Conservation (phyloP, 495 filamentous ascomycete genomes). For the Hypomontagnella monticulosa region DNA sequence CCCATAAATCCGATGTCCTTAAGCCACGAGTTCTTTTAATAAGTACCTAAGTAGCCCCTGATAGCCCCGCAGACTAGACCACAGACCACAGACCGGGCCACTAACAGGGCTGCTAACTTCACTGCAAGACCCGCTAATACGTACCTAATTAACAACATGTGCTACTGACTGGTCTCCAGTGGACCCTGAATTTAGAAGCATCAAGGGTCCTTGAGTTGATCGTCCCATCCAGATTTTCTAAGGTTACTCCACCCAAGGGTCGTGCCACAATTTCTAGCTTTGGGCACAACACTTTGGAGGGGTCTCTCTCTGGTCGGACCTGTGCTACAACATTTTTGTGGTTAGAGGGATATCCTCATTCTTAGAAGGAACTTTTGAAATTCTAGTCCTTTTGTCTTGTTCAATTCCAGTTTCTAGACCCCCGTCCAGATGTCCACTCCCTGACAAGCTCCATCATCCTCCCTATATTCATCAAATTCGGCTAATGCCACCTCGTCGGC, state of each 20-base stretch:
- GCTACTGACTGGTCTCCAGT: slow-evolving; percentile 11
- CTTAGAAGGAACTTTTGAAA: not conserved
- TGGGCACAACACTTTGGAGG: slow-evolving; percentile 33
- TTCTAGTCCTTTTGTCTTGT: not conserved
- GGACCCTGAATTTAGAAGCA: slow-evolving; percentile 42
- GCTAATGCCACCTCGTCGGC: too few relatives aligned
- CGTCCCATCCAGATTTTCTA: slow-evolving; percentile 42
- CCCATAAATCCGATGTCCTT: not conserved
- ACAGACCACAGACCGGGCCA: not conserved
- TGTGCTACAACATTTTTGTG: slow-evolving; percentile 28
- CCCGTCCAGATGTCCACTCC: not conserved
- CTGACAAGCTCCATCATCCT: too few relatives aligned
- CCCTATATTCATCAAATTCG: too few relatives aligned
- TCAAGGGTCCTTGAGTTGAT: slow-evolving; percentile 39
- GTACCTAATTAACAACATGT: slow-evolving; percentile 15
- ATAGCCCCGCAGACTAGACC: slow-evolving; percentile 6
- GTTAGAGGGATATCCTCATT: not conserved
- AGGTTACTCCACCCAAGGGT: slow-evolving; percentile 33
- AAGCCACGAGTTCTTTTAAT: not conserved
- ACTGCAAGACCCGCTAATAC: not conserved
- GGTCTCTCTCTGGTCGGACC: slow-evolving; percentile 19
- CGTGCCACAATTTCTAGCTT: slow-evolving; percentile 34
- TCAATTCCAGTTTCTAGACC: not conserved
- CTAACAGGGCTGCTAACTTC: too few relatives aligned
- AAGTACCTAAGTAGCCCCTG: not conserved